phyloP scores from a whole-genome alignment of 2,329 filamentous ascomycete species.

The Pseudopyricularia cyperi region DNA sequence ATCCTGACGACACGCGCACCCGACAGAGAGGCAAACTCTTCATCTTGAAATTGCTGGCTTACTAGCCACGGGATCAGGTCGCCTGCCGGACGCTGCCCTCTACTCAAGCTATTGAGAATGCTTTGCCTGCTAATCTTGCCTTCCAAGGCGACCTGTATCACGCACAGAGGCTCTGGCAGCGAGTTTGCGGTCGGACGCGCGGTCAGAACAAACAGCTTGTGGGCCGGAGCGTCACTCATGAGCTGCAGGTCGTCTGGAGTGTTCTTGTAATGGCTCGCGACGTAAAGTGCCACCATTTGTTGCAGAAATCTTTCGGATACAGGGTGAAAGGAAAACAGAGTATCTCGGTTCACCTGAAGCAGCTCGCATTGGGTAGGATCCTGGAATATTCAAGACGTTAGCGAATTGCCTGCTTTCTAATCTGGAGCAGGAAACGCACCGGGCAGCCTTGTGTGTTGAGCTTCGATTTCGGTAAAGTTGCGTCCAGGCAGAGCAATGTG shows the following conservation, averaged over 20 bases:
- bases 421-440: background rate
- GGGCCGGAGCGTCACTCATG: slow-evolving; percentile 94
- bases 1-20: slow-evolving; percentile 89
- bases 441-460: slow-evolving; percentile 66
- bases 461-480: slow-evolving; percentile 70
- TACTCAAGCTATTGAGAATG: slow-evolving; percentile 76
- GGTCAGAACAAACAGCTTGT: slow-evolving; percentile 90
- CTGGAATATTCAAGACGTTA: background rate
- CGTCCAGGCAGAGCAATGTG: slow-evolving; percentile 82
- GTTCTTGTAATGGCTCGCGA: slow-evolving; percentile 97
- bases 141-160: slow-evolving; percentile 88
- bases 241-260: slow-evolving; percentile 95
- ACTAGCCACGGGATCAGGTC: slow-evolving; percentile 97
- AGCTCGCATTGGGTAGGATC: slow-evolving; percentile 87
- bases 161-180: slow-evolving; percentile 84
- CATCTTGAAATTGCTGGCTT: slow-evolving; percentile 95
- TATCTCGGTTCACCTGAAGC: slow-evolving; percentile 89
- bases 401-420: background rate
- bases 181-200: slow-evolving; percentile 69
- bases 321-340: slow-evolving; percentile 93
- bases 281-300: slow-evolving; percentile 95
- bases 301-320: slow-evolving; percentile 96
- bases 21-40: slow-evolving; percentile 86
- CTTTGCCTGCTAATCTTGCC: slow-evolving; percentile 90
- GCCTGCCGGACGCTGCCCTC: slow-evolving; percentile 78